phyloP scores from a whole-genome alignment of 257 asterid genomes.

The Craterostigma plantagineum region DNA sequence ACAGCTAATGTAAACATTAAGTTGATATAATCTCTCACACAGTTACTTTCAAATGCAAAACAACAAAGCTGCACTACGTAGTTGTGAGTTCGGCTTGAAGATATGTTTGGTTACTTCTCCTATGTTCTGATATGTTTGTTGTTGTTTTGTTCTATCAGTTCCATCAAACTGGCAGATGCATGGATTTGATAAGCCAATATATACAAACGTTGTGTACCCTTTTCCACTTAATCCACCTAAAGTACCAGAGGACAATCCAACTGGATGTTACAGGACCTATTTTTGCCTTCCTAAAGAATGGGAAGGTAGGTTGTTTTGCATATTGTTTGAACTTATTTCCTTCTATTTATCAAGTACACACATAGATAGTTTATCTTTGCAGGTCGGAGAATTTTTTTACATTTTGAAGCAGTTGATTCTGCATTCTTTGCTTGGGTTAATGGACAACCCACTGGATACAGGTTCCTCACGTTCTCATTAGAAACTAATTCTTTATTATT shows the following conservation, averaged over 20 bases:
- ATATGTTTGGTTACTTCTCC: conserved; percentile 2
- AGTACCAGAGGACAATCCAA: conserved; percentile 90
- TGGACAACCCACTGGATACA: conserved; percentile 78
- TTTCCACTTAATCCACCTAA: conserved; percentile 83
- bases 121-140: not conserved
- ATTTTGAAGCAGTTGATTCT: conserved; percentile 97
- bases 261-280: conserved; percentile 86
- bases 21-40: not conserved
- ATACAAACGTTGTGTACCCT: conserved; percentile 67
- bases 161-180: conserved; percentile 99
- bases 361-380: conserved; percentile 11
- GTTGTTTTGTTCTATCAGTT: conserved; percentile 34
- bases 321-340: not conserved
- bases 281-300: conserved; percentile 81
- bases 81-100: not conserved
- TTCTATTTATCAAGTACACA: not conserved
- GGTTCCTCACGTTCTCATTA: conserved; percentile 36
- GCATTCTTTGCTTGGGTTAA: conserved; percentile 92
- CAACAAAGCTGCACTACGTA: not conserved
- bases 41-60: not conserved
- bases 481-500: conserved; percentile 4
- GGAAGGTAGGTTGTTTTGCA: conserved; percentile 53
- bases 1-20: too few relatives aligned
- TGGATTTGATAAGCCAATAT: conserved; percentile 85
- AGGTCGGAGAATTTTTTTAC: conserved; percentile 84